A percentile compares a stretch with the other conserved stretches of the same genome.
Conservation (phyloP, 2,329 filamentous ascomycete genomes). For the Verticillium isaacii region DNA sequence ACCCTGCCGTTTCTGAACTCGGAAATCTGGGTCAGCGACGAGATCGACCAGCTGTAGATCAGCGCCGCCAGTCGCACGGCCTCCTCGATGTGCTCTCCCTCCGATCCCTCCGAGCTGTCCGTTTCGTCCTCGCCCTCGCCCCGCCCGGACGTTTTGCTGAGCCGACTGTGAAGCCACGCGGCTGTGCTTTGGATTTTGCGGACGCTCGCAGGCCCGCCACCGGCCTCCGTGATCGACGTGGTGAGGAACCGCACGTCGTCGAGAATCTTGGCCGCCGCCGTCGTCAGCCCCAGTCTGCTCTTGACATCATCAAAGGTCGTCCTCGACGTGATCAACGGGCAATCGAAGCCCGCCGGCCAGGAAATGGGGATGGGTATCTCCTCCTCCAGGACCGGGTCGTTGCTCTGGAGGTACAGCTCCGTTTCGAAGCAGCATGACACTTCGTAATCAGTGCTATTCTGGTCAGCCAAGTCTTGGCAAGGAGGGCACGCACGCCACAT, state of each 20-base stretch:
- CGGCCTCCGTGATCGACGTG: constrained; percentile 12
- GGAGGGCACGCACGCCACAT: background rate
- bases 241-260: constrained; percentile 23
- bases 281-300: constrained; percentile 9
- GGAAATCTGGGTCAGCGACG: constrained; percentile 18
- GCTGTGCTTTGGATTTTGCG: constrained; percentile 16
- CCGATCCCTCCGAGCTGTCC: background rate
- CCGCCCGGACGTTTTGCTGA: constrained; percentile 2
- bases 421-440: constrained; percentile 23
- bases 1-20: constrained; percentile 12
- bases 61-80: constrained; percentile 18
- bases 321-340: constrained; percentile 17
- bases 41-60: constrained; percentile 20
- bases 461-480: background rate
- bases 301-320: constrained; percentile 12
- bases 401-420: constrained; percentile 18
- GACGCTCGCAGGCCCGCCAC: background rate
- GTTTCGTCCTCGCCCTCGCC: background rate
- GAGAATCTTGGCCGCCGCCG: constrained; percentile 16
- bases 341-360: constrained; percentile 17
- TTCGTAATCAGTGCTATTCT: constrained; percentile 22
- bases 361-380: constrained; percentile 7
- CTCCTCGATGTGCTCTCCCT: constrained; percentile 13
- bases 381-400: constrained; percentile 8
- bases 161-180: constrained; percentile 16